Conservation (phyloP, 2,329 filamentous ascomycete genomes). For the Scytalidium sp. region DNA sequence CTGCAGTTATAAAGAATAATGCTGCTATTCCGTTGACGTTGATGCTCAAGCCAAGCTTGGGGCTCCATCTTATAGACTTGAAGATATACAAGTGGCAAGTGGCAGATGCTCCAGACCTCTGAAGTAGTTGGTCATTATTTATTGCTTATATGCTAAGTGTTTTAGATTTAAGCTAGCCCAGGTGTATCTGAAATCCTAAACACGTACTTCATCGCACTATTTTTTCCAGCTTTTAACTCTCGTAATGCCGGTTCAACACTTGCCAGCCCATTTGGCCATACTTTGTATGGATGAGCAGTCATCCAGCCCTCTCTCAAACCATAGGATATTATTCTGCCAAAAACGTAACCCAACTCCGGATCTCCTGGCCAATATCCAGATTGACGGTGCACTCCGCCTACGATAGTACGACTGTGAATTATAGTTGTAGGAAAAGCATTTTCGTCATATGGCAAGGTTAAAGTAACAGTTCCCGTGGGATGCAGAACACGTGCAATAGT, state of each 20-base stretch:
- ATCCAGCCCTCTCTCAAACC: background rate
- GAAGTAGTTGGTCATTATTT: too few species aligned
- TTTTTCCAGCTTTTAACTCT: slow-evolving; percentile 56
- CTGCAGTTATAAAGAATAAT: too few species aligned
- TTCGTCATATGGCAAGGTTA: slow-evolving; percentile 17
- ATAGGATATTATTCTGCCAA: slow-evolving; percentile 1
- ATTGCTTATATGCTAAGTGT: too few species aligned
- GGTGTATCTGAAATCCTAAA: slow-evolving; percentile 32
- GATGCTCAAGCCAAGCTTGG: too few species aligned
- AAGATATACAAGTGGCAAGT: too few species aligned
- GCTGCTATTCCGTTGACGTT: too few species aligned
- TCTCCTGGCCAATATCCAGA: slow-evolving; percentile 2
- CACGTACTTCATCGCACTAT: slow-evolving; percentile 62
- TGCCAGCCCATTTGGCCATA: background rate
- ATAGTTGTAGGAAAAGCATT: background rate
- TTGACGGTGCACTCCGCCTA: background rate
- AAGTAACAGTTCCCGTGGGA: too few species aligned
- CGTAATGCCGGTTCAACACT: slow-evolving; percentile 41
- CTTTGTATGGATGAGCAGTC: background rate
- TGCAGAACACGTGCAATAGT: slow-evolving; percentile 36
- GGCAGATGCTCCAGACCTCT: too few species aligned
- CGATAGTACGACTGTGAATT: background rate
- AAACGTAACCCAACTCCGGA: slow-evolving; percentile 12
- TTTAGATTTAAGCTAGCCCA: too few species aligned
- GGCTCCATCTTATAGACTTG: too few species aligned